Evolutionary conservation across 805 yeast species (phyloP), one percentile per base, ranked within the genome.

Genomic region (Hanseniaspora meyeri): DNA sequence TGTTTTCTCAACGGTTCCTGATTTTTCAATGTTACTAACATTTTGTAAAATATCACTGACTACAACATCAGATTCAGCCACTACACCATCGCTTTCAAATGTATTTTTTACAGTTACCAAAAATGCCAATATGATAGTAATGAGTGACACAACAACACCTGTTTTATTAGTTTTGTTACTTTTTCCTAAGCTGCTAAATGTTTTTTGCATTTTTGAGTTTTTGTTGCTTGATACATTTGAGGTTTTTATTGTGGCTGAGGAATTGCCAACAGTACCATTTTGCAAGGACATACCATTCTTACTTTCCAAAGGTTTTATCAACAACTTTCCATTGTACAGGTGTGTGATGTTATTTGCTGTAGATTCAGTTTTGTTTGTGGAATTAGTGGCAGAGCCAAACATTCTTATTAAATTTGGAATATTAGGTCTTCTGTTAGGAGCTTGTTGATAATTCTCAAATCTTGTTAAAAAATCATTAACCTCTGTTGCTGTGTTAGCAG

Each of bases 401-500:
- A 49, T 12, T 39, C 40, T 49, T 9, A 49, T 36, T 29, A 49
- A 11, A 29, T 49, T 49, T 27, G 52, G 45, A 12, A 49, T 49
- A 19, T n/a, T 38, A 4, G 52, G 52, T 38, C 52, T 48, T 48
- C 38, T 48, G 4, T 48, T 37, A 37, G 43, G 34, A 2, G 14
- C 31, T 42, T 27, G 27, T 12, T 42, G 32, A 3, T 24, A 12
- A 9, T 27, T 42, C 7, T 42, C 45, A 20, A 42, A 42, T 27
- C 10, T 27, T 10, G 14, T 19, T 16, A 34, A 4, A 19, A 34
- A 12, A 17, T 14, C 20, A 29, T 45, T 45, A 10, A 31, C 37
- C 27, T 17, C 37, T 3, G 42, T 9, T 17, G 20, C 43, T n/a
- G 56, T 59, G 2, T 55, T 54, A 27, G 36, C 63, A 1, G 55